Evolutionary conservation across 768 basidiomycete species (phyloP).

Genomic region (Rhodotorula taiwanensis): DNA sequence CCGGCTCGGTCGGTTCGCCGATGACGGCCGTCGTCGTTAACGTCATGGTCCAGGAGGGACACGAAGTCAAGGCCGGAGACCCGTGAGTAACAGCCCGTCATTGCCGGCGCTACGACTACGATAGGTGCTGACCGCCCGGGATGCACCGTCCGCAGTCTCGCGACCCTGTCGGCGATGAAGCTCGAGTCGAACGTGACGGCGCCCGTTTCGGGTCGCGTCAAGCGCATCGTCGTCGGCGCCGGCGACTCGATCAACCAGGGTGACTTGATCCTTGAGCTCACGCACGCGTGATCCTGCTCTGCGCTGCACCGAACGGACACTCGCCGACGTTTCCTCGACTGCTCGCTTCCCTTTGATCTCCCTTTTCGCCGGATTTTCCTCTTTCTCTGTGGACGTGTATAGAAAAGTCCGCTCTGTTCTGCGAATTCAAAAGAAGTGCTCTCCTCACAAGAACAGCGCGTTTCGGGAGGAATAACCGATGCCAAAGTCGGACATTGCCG

Average conservation of each 20-base stretch:
- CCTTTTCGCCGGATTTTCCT: no score
- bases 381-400: no score
- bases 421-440: no score
- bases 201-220: slow-evolving; percentile 92
- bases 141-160: slow-evolving; percentile 39
- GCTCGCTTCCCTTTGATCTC: no score
- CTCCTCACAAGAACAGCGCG: no score
- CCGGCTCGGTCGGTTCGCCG: slow-evolving; percentile 79
- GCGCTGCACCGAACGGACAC: no score
- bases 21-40: slow-evolving; percentile 83
- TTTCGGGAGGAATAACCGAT: no score
- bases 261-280: slow-evolving; percentile 33
- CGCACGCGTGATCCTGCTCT: not conserved
- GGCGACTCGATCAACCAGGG: slow-evolving; percentile 59
- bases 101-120: no score
- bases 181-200: slow-evolving; percentile 97
- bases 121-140: no score
- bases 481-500: no score
- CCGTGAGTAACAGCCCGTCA: slow-evolving; percentile 74
- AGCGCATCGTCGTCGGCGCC: slow-evolving; percentile 83
- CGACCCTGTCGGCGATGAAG: slow-evolving; percentile 42
- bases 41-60: slow-evolving; percentile 93
- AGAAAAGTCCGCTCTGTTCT: no score
- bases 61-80: slow-evolving; percentile 97
- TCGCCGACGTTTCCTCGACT: no score